These are phyloP conservation scores for Oryza nivara DNA, from an alignment of 176 grass and related monocot species.

Conservation along the genomic window DNA sequence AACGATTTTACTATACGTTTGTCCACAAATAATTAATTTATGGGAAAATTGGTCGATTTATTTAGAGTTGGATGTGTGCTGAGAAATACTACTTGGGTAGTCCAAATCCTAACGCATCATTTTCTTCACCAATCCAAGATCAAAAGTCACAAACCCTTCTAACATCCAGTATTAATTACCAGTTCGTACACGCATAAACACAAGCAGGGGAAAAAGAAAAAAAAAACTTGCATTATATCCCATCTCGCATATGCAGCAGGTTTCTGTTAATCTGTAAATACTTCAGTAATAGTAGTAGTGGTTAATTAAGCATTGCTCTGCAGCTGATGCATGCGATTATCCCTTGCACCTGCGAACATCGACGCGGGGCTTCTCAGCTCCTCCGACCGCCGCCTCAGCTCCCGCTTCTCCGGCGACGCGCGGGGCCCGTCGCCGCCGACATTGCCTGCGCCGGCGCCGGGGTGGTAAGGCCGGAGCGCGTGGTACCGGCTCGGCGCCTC, in stretches of 20 bases:
- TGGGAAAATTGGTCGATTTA: too few relatives aligned
- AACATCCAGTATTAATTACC: too few relatives aligned
- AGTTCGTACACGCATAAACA: too few relatives aligned
- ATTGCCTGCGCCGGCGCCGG: background rate
- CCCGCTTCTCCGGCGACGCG: slow-evolving; percentile 18
- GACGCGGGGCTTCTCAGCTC: slow-evolving; percentile 1
- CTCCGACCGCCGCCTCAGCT: slow-evolving; percentile 33
- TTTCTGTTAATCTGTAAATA: background rate
- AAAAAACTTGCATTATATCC: background rate
- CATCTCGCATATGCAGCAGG: background rate
- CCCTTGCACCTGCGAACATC: background rate
- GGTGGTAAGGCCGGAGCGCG: slow-evolving; percentile 48
- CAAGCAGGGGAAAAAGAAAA: background rate
- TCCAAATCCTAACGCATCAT: too few relatives aligned
- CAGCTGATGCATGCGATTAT: background rate
- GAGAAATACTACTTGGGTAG: too few relatives aligned
- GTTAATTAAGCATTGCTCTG: background rate
- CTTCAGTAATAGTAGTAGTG: background rate
- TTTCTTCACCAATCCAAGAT: too few relatives aligned
- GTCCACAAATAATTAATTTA: too few relatives aligned
- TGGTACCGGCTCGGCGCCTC: slow-evolving; percentile 52
- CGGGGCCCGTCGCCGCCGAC: background rate
- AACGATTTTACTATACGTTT: too few relatives aligned
- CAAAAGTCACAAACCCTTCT: too few relatives aligned
- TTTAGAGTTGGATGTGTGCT: too few relatives aligned